Percentiles rank a stretch among this genome's conserved stretches.
Conservation (phyloP, 108 stramenopile genomes). For the Stephanodiscus triporus region DNA sequence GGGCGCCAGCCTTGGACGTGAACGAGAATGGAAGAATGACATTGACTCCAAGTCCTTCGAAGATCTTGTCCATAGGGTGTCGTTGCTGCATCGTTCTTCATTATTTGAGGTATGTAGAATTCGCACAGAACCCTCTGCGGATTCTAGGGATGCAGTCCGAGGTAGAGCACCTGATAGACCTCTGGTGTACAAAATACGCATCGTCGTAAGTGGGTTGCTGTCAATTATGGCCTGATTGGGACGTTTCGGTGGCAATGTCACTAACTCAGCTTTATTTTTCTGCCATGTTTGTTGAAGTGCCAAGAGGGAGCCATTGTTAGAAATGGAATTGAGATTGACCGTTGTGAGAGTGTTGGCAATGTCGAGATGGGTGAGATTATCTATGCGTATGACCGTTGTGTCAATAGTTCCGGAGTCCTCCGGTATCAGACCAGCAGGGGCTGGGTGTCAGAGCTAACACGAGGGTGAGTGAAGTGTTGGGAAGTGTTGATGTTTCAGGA, state of each 20-base stretch:
- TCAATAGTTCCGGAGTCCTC: constrained; percentile 89
- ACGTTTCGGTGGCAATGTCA: too few species aligned
- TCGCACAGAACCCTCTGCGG: constrained; percentile 64
- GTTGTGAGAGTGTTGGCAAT: constrained; percentile 80
- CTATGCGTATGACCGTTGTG: constrained; percentile 82
- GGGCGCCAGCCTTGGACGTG: constrained; percentile 57
- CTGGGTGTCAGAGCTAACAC: constrained; percentile 93
- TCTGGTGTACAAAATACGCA: constrained; percentile 71
- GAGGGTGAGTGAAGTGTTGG: too few species aligned
- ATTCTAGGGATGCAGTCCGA: constrained; percentile 53
- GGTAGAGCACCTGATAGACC: constrained; percentile 27
- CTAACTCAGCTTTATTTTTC: too few species aligned
- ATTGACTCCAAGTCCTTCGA: constrained; percentile 61
- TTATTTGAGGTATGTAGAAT: constrained; percentile 75
- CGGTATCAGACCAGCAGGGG: constrained; percentile 87
- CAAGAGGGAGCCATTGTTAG: constrained; percentile 90
- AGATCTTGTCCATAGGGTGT: constrained; percentile 51
- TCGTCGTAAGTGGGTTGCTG: too few species aligned
- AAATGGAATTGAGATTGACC: constrained; percentile 92
- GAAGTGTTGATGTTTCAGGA: too few species aligned
- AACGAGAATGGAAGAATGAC: constrained; percentile 75
- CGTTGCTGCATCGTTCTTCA: constrained; percentile 64
- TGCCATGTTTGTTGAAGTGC: too few species aligned
- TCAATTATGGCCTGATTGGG: too few species aligned
- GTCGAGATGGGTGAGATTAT: constrained; percentile 89